phyloP scores from a whole-genome alignment of 78 protist genomes.

The Dictyostelium brefeldianum region DNA sequence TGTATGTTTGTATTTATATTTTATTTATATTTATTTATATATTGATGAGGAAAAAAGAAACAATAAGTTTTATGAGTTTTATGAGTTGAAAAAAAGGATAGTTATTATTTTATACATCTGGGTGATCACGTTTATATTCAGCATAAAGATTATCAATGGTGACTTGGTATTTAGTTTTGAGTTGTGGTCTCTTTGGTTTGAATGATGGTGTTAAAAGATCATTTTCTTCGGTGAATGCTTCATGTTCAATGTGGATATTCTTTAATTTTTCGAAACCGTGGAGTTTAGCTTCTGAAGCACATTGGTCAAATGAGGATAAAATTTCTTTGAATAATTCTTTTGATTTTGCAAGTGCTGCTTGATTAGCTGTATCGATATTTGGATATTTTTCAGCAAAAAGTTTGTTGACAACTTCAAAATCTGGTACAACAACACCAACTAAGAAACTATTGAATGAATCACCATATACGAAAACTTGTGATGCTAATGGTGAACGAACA shows the following conservation, averaged over 20 bases:
- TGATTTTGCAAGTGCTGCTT: neutral
- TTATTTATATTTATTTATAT: no score
- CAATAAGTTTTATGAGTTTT: no score
- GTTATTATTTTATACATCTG: slow-evolving; percentile 51
- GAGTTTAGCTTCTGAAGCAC: slow-evolving; percentile 77
- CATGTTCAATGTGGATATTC: slow-evolving; percentile 70
- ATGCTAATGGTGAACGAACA: slow-evolving; percentile 67
- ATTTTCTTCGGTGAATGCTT: slow-evolving; percentile 85
- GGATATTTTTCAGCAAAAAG: slow-evolving; percentile 20
- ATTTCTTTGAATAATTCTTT: slow-evolving; percentile 58
- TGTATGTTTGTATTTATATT: no score
- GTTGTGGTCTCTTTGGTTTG: slow-evolving; percentile 89
- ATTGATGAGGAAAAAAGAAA: no score
- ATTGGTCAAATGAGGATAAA: slow-evolving; percentile 43
- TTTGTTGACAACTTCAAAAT: slow-evolving; percentile 61
- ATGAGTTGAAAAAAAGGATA: no score
- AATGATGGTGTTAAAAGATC: slow-evolving; percentile 89
- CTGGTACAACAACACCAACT: slow-evolving; percentile 87
- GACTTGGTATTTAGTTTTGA: slow-evolving; percentile 43
- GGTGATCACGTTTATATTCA: slow-evolving; percentile 51
- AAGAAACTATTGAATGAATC: slow-evolving; percentile 76
- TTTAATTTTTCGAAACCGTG: slow-evolving; percentile 79
- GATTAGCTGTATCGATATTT: slow-evolving; percentile 16
- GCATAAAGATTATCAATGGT: slow-evolving; percentile 65
- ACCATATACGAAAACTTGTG: slow-evolving; percentile 86